Evolutionary conservation across 2,329 filamentous ascomycete genomes (phyloP).

Genomic region (Ascochyta rabiei): DNA sequence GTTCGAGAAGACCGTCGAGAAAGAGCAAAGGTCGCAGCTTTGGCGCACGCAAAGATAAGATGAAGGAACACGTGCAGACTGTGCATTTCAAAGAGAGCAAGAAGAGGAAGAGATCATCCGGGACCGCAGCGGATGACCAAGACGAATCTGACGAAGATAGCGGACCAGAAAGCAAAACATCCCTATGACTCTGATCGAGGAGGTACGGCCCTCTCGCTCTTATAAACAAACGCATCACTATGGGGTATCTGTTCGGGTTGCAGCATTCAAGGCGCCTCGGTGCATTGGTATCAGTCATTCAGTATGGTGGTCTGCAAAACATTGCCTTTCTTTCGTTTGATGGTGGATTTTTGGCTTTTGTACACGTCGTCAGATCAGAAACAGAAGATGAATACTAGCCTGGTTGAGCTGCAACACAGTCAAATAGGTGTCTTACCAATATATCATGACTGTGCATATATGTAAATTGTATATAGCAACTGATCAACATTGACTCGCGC

Average conservation of each 20-base stretch:
- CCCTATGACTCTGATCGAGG: background rate
- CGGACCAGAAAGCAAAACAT: background rate
- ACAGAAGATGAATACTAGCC: too few species aligned
- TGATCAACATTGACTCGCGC: background rate
- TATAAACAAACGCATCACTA: background rate
- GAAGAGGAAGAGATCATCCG: slow-evolving; percentile 4
- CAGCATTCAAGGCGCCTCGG: background rate
- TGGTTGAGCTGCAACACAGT: too few species aligned
- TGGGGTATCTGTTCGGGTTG: background rate
- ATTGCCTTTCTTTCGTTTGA: too few species aligned
- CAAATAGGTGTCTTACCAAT: too few species aligned
- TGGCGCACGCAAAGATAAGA: slow-evolving; percentile 38
- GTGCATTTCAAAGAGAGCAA: slow-evolving; percentile 24
- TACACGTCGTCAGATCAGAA: background rate
- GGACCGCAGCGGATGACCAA: background rate
- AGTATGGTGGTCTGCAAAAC: background rate
- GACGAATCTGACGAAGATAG: background rate
- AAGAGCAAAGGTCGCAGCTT: slow-evolving; percentile 36
- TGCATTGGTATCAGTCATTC: too few species aligned
- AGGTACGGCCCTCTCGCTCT: background rate
- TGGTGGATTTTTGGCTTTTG: background rate
- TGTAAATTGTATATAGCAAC: background rate
- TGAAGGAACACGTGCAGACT: slow-evolving; percentile 35
- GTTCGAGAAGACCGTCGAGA: slow-evolving; percentile 21
- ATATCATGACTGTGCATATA: background rate